Percentiles rank a stretch among this genome's conserved stretches.
Conservation (phyloP, 2,329 filamentous ascomycete species). For the Sordariomycetes sp. region DNA sequence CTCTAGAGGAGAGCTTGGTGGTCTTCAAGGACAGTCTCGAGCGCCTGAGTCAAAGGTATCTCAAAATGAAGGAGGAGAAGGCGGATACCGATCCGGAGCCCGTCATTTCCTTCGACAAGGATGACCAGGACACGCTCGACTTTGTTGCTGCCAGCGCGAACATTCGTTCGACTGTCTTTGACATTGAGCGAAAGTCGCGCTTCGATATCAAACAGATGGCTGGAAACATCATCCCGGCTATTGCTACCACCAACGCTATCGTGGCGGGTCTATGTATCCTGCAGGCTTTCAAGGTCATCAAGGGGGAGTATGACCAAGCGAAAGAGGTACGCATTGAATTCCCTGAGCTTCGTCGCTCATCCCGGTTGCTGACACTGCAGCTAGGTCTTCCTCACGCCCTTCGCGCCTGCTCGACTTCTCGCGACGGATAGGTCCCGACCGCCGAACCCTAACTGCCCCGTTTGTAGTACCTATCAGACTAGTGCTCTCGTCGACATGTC, state of each 20-base stretch:
- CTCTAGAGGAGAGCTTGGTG: slow-evolving; percentile 66
- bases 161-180: slow-evolving; percentile 77
- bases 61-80: slow-evolving; percentile 42
- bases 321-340: slow-evolving; percentile 47
- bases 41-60: slow-evolving; percentile 61
- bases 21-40: slow-evolving; percentile 79
- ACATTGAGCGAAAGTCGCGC: slow-evolving; percentile 75
- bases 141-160: slow-evolving; percentile 90
- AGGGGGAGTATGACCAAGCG: slow-evolving; percentile 52
- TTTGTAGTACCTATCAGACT: slow-evolving; percentile 64
- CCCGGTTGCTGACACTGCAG: neutral
- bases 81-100: slow-evolving; percentile 38
- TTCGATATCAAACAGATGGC: slow-evolving; percentile 99
- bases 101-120: slow-evolving; percentile 85
- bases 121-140: slow-evolving; percentile 87
- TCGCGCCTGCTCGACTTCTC: slow-evolving; percentile 42
- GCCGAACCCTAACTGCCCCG: slow-evolving; percentile 72
- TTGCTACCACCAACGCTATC: slow-evolving; percentile 95
- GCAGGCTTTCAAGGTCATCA: slow-evolving; percentile 83
- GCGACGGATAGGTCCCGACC: slow-evolving; percentile 39
- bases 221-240: slow-evolving; percentile 96
- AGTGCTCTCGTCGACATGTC: slow-evolving; percentile 55
- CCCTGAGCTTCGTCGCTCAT: neutral
- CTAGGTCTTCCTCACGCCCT: slow-evolving; percentile 67
- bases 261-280: slow-evolving; percentile 86